Base-by-base conservation (phyloP, 768 basidiomycete genomes). In the Pholiota microspora region DNA sequence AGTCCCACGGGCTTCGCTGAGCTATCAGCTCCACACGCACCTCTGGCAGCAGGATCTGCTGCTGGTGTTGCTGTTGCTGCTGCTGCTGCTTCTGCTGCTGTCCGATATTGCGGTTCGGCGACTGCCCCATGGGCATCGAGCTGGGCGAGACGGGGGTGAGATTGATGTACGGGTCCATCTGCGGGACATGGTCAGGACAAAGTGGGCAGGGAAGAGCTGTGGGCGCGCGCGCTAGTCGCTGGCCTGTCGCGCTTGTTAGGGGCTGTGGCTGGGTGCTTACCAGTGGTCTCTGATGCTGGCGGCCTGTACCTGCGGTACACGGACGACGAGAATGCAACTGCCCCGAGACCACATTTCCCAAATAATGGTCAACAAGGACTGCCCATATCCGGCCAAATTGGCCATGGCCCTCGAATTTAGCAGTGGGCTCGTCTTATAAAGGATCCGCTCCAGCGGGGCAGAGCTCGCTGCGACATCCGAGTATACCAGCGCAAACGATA, bases 261-360 rank as follows among this genome's bases (percentile, higher is more conserved):
- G 62, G 62, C 59, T 55, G 51, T 56, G 53, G 53, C 45, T 56
- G 31, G 51, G 47, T 36, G 60, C 66, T 64, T 61, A 66, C 66
- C 57, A 60, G 54, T 64, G 68, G 68, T 68, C 66, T 67, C 62
- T 66, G 68, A 67, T 66, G 40, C 62, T 58, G 61, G 59, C 35
- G 59, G 62, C 60, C 61, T 67, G 65, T 69, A 67, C 67, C 64
- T 62, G 64, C 59, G 62, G 63, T 68, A 64, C 62, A 65, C 64
- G 65, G 65, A 67, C 62, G 53, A 64, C 59, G 64, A 65, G 58
- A 57, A 61, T 50, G 59, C 46, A 58, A 58, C 56, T 55, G 59
- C 52, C 54, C 16, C 38, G 60, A 65, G 64, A 65, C 64, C 63
- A 49, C 57, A 58, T 57, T 58, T 54, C 58, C 61, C 60, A 62